Base-by-base conservation (phyloP, 306 rosid species). In the Citrullus amarus region DNA sequence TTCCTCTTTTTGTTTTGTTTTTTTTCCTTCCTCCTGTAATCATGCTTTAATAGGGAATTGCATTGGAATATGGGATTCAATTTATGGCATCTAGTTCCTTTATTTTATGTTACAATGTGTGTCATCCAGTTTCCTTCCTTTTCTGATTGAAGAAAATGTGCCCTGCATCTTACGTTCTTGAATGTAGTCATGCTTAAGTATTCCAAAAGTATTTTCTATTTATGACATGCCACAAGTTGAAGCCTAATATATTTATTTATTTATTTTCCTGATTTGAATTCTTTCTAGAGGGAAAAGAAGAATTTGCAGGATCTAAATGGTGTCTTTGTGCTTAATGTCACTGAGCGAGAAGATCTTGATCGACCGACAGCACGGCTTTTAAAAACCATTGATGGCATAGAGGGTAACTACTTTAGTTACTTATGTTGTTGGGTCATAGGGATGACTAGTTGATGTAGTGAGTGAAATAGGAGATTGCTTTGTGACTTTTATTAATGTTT, bases 331-430 rank as follows among this genome's bases (percentile, higher is more conserved):
- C 92, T 86, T 77, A 83, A 81, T 83, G 97, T 91, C 81, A 71
- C 89, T 81, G 97, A 92, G 66, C 83, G 93, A 81, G 98, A 92
- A 48, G 69, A 79, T 83, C 88, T 95, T 57, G 97, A 95, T 86
- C 88, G 95, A 84, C 91, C 96, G 54, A 95, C 96, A 25, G 98
- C 97, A 14, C 89, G 89, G 88, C 89, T 95, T 41, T 88, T 95
- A 71, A 92, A 92, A 82, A 90, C 90, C 82, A 82, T 92, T 82
- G 91, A 88, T 78, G 32, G 16, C 51, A 12, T 94, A 53, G 91
- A 90, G 80, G 97, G 97, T 93, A 86, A 70, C 82, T 78, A 25
- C 57, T 67, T 34, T 30, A 14, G 6, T 50, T 73, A 73, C 61
- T 71, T 73, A 10, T 44, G 38, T 39, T 38, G 73, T 69, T 69